These are phyloP conservation scores for Chenopodium berlandieri DNA, from an alignment of 148 eudicot genomes.

Conservation along the genomic window DNA sequence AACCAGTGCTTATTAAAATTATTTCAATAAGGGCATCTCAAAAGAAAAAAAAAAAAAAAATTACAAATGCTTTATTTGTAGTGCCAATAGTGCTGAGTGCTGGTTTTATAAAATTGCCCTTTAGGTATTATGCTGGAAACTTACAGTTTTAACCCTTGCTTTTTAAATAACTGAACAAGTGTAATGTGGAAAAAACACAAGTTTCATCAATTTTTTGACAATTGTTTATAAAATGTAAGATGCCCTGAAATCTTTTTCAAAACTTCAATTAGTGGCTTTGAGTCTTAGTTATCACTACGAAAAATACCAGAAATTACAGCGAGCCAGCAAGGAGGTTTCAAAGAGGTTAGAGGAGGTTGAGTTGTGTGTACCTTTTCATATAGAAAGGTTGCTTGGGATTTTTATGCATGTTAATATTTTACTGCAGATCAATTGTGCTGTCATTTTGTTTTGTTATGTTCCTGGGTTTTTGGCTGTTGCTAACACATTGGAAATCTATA, in stretches of 20 bases:
- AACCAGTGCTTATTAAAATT: no score
- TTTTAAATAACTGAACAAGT: not conserved
- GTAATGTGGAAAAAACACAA: not conserved
- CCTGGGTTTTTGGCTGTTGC: not conserved
- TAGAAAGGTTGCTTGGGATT: not conserved
- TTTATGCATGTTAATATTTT: not conserved
- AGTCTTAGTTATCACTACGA: not conserved
- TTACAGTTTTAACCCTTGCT: not conserved
- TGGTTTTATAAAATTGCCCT: not conserved
- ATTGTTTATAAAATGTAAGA: not conserved
- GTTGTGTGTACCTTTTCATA: not conserved
- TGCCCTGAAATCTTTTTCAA: not conserved
- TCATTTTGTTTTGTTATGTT: not conserved
- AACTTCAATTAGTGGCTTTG: not conserved
- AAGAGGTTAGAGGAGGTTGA: not conserved
- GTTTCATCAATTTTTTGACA: not conserved
- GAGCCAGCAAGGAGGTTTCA: not conserved
- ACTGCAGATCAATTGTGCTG: not conserved
- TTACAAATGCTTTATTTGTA: no score
- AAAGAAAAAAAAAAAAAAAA: no score
- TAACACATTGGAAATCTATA: constrained; percentile 11
- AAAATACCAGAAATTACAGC: not conserved
- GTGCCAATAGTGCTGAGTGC: no score
- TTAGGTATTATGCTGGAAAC: not conserved
- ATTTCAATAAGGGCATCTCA: no score